Percentiles rank a stretch among this genome's conserved stretches.
phyloP scores from a whole-genome alignment of 192 early-diverging fungal species.

The Backusella luteola region DNA sequence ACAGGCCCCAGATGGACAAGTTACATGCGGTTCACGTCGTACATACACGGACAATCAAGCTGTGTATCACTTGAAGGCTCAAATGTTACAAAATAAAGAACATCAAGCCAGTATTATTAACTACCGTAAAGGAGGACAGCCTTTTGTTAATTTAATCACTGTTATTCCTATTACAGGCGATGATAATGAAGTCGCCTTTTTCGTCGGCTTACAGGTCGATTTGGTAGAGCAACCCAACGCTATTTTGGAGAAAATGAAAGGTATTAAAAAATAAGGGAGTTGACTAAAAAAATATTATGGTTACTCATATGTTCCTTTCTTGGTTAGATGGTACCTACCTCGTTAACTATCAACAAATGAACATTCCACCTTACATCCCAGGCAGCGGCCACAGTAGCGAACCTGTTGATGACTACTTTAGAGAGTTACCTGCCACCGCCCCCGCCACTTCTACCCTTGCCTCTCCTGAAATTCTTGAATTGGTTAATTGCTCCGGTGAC shows the following conservation, averaged over 20 bases:
- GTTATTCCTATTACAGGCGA: slow-evolving; percentile 51
- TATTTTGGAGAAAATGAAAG: slow-evolving; percentile 62
- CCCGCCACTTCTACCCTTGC: slow-evolving; percentile 23
- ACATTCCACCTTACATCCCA: slow-evolving; percentile 39
- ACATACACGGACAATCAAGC: slow-evolving; percentile 51
- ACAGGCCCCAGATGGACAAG: slow-evolving; percentile 46
- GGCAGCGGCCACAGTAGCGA: slow-evolving; percentile 18
- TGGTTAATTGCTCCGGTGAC: slow-evolving; percentile 33
- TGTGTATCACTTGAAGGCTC: slow-evolving; percentile 45
- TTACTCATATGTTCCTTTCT: not conserved
- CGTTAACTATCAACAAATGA: slow-evolving; percentile 49
- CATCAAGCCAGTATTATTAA: slow-evolving; percentile 62
- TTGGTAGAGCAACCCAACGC: slow-evolving; percentile 67
- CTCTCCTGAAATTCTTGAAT: slow-evolving; percentile 34
- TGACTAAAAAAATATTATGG: not conserved
- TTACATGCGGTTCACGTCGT: slow-evolving; percentile 44
- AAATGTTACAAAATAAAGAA: slow-evolving; percentile 47
- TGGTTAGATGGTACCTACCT: slow-evolving; percentile 49
- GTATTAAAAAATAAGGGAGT: not conserved
- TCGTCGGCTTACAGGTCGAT: slow-evolving; percentile 64
- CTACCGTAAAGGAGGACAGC: slow-evolving; percentile 60
- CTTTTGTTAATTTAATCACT: slow-evolving; percentile 66
- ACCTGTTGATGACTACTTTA: slow-evolving; percentile 39
- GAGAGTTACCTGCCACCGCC: slow-evolving; percentile 30
- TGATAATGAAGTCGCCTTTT: slow-evolving; percentile 48